A percentile compares a stretch with the other conserved stretches of the same genome.
phyloP scores from a whole-genome alignment of 345 rosid species.

The Brassica incana region DNA sequence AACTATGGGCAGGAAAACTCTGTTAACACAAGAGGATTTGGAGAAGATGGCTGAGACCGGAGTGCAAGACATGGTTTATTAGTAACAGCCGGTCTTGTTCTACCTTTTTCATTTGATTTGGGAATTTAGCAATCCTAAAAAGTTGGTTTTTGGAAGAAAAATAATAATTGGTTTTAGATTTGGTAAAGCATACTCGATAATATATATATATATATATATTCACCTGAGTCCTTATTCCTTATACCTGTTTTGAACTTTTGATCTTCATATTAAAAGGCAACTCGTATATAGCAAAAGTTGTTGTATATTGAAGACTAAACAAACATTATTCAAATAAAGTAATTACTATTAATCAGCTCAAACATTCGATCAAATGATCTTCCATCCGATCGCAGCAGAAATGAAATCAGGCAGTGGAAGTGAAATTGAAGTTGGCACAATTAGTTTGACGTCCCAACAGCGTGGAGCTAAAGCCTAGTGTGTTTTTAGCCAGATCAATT shows the following conservation, averaged over 20 bases:
- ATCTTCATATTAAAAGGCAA: no score
- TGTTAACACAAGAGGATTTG: conserved; percentile 83
- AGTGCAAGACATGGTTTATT: conserved; percentile 46
- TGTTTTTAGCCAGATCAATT: conserved; percentile 60
- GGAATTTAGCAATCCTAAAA: neutral
- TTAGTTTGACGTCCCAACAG: conserved; percentile 51
- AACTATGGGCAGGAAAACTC: conserved; percentile 58
- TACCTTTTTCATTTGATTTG: neutral
- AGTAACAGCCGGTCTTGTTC: neutral
- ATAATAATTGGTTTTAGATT: neutral
- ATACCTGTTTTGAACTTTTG: no score
- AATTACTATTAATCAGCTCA: no score
- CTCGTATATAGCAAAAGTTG: neutral
- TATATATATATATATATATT: no score
- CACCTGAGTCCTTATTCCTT: no score
- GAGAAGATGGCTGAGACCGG: conserved; percentile 76
- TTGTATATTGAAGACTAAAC: neutral
- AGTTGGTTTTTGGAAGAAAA: neutral
- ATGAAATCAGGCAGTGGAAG: conserved; percentile 40
- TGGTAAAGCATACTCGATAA: neutral
- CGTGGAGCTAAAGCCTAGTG: conserved; percentile 63
- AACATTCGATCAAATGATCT: neutral
- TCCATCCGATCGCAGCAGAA: neutral
- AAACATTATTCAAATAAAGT: neutral
- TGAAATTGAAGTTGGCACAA: conserved; percentile 73